Conservation (phyloP, 768 basidiomycete species). For the Russula olivacea region DNA sequence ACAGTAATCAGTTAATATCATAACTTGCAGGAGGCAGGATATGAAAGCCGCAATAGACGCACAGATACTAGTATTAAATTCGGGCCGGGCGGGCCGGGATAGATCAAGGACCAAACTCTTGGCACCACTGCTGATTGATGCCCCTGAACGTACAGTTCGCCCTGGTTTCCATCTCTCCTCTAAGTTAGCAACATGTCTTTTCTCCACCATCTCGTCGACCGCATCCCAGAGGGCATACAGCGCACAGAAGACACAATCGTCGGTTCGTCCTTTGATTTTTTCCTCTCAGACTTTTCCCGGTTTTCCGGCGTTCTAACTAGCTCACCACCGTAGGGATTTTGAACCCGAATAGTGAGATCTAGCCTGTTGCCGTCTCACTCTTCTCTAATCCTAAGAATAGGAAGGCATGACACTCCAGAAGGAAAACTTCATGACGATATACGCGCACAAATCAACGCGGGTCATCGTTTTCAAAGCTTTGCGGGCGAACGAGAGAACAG, state of each 20-base stretch:
- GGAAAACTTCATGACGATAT: slow-evolving; percentile 68
- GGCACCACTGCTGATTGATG: too few relatives aligned
- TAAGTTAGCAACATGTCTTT: slow-evolving; percentile 5
- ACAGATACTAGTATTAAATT: background rate
- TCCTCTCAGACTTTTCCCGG: background rate
- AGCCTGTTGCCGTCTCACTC: background rate
- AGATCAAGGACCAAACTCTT: too few relatives aligned
- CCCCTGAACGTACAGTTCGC: too few relatives aligned
- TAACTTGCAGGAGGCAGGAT: background rate
- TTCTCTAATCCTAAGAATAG: slow-evolving; percentile 22
- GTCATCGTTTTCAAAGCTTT: slow-evolving; percentile 84
- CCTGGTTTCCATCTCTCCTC: too few relatives aligned
- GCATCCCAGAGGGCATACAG: slow-evolving; percentile 27
- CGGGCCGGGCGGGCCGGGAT: too few relatives aligned
- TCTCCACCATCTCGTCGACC: slow-evolving; percentile 18
- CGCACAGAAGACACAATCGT: slow-evolving; percentile 25
- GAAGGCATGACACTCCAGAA: slow-evolving; percentile 70
- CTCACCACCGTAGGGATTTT: slow-evolving; percentile 17
- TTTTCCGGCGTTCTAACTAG: background rate
- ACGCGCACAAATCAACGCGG: slow-evolving; percentile 64
- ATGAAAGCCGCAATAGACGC: background rate
- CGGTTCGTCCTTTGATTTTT: slow-evolving; percentile 11
- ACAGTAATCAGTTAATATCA: background rate
- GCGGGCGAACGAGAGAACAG: slow-evolving; percentile 66
- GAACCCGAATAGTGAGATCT: slow-evolving; percentile 23